phyloP scores from a whole-genome alignment of 306 rosid species.

The Vigna radiata region DNA sequence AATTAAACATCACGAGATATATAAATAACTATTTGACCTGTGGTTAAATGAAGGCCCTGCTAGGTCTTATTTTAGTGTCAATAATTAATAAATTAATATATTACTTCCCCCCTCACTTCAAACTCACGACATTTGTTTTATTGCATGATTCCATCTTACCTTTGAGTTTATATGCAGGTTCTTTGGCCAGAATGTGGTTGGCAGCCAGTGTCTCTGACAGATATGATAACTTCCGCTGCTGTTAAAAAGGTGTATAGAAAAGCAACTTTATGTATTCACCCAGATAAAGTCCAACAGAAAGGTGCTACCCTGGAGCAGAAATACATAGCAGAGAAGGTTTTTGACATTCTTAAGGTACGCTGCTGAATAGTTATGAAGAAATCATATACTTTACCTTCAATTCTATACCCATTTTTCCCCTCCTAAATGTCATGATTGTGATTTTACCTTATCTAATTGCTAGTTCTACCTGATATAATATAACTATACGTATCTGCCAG shows the following conservation, averaged over 20 bases:
- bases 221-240: constrained; percentile 73
- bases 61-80: constrained; percentile 9
- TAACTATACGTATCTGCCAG: neutral
- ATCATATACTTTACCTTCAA: constrained; percentile 14
- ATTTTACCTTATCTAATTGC: neutral
- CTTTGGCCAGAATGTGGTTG: constrained; percentile 87
- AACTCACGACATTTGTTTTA: constrained; percentile 19
- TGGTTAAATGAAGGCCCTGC: constrained; percentile 8
- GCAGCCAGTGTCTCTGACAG: constrained; percentile 82
- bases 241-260: constrained; percentile 83
- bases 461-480: neutral
- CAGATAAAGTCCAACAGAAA: constrained; percentile 94
- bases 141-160: constrained; percentile 30
- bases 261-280: constrained; percentile 82
- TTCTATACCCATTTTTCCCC: constrained; percentile 13
- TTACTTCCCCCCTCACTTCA: neutral
- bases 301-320: constrained; percentile 81
- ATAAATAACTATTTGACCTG: constrained; percentile 8
- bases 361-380: constrained; percentile 30
- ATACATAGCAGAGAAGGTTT: constrained; percentile 91
- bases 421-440: constrained; percentile 6
- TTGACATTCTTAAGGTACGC: constrained; percentile 85
- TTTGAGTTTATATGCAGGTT: constrained; percentile 62
- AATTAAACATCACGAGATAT: neutral
- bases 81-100: neutral